Percentiles rank a stretch among this genome's conserved stretches.
Evolutionary conservation across 2,329 filamentous ascomycete species (phyloP).

Genomic region (Microcyclosporella mali): DNA sequence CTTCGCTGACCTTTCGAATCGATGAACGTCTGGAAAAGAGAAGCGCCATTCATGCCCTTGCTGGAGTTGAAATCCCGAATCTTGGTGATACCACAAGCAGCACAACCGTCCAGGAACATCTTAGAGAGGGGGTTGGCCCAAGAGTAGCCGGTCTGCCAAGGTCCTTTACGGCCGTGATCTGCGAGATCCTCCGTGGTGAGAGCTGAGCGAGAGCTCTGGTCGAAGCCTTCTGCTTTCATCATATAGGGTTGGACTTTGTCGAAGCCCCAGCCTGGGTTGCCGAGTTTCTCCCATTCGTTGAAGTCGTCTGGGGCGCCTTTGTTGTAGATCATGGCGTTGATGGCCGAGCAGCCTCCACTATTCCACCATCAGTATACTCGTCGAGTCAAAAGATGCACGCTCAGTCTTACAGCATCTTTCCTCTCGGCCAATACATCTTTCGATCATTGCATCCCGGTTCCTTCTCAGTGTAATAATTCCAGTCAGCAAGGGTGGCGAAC

Average conservation of each 20-base stretch:
- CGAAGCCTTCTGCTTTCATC: slow-evolving; percentile 22
- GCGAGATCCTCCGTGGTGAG: slow-evolving; percentile 9
- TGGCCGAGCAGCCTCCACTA: slow-evolving; percentile 10
- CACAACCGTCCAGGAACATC: slow-evolving; percentile 22
- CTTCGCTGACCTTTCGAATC: slow-evolving; percentile 23
- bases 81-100: slow-evolving; percentile 4
- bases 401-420: neutral
- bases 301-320: slow-evolving; percentile 12
- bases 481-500: slow-evolving; percentile 11
- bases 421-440: neutral
- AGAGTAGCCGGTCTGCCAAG: slow-evolving; percentile 22
- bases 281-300: slow-evolving; percentile 13
- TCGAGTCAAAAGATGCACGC: no score
- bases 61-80: slow-evolving; percentile 15
- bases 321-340: slow-evolving; percentile 17
- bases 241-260: slow-evolving; percentile 13
- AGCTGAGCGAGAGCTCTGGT: slow-evolving; percentile 1
- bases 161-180: slow-evolving; percentile 19
- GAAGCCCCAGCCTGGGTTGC: slow-evolving; percentile 10
- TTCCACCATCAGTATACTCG: neutral
- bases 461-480: slow-evolving; percentile 11
- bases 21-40: slow-evolving; percentile 14
- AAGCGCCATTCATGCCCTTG: slow-evolving; percentile 20
- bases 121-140: neutral
- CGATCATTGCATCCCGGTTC: slow-evolving; percentile 5